Conservation (phyloP, 2,329 filamentous ascomycete species). For the Penicillium psychrosexuale region DNA sequence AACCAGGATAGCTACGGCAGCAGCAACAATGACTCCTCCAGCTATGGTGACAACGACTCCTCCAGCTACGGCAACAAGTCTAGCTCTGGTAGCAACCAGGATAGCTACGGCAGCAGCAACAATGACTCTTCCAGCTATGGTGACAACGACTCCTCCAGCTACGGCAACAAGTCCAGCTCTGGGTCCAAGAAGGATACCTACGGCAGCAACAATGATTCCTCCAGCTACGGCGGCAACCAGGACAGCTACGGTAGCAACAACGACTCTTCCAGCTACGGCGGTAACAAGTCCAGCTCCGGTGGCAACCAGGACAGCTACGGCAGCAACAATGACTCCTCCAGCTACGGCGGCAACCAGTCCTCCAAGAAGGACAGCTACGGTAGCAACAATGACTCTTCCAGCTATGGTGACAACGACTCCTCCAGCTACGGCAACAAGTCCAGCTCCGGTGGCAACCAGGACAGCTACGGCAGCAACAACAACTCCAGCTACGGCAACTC, state of each 20-base stretch:
- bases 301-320: neutral
- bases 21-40: neutral
- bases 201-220: too few species aligned
- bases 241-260: neutral
- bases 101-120: neutral
- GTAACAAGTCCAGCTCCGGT: too few species aligned
- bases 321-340: too few species aligned
- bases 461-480: neutral
- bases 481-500: neutral
- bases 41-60: neutral
- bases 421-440: neutral
- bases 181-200: too few species aligned
- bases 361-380: too few species aligned
- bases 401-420: neutral
- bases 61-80: neutral
- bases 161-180: neutral
- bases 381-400: neutral
- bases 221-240: neutral
- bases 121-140: neutral
- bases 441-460: neutral
- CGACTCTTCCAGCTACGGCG: neutral
- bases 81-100: neutral
- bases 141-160: neutral
- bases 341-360: neutral
- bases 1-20: neutral